Base-by-base conservation (phyloP, 805 yeast genomes). In the Ogataea zsoltii region DNA sequence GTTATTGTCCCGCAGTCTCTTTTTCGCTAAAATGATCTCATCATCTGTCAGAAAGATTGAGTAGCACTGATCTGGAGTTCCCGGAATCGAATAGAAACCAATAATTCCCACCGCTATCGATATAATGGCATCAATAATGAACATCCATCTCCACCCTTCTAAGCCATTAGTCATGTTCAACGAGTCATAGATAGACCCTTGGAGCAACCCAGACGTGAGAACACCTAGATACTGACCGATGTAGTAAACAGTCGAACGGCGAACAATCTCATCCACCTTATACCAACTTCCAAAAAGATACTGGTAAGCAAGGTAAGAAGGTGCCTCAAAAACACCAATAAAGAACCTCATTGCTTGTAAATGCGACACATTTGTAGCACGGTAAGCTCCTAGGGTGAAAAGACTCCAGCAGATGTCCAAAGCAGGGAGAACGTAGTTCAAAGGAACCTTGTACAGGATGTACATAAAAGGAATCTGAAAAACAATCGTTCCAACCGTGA, bases 381-480 rank as follows among this genome's bases (percentile, higher is more conserved):
- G 71, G 56, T 72, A 82, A 35, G 78, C 69, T 15, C 76, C 72
- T 40, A 82, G 69, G 1, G 89, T 83, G 50, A 83, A 72, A 48
- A 83, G 63, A 5, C 86, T 78, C 89, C 88, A 85, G 37, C 78
- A 68, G 32, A 83, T 55, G 58, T 85, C 91, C 67, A 79, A 70
- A 2, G 68, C 48, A 1, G 86, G 83, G 31, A 78, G 60, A 7
- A 76, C 68, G 63, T 69, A 67, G 66, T 76, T 78, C 46, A 83
- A 66, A 11, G 84, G 85, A 17, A 70, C 66, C 36, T 80, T 72
- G 46, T 47, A 43, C 33, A 47, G 19, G 19, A 47, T 35, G 40
- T 47, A 47, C 47, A 43, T 78, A 47, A 83, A 68, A 10, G 85
- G 85, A 25, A 70, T 66, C 36, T 80, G 73, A 63, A 81, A 79